These are phyloP conservation scores for Citrus trifoliata DNA, from an alignment of 345 rosid species.

Conservation along the genomic window DNA sequence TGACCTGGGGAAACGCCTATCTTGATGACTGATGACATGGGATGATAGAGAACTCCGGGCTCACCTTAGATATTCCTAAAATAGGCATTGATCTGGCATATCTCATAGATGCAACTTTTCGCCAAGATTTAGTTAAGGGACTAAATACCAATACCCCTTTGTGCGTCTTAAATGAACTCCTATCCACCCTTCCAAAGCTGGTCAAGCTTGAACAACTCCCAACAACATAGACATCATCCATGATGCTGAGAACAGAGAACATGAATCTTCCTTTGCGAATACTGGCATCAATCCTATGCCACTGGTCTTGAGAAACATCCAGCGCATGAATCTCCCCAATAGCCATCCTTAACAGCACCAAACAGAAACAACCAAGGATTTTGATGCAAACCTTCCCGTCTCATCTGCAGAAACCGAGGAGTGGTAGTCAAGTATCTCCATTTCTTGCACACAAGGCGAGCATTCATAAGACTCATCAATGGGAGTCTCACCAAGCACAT, in stretches of 20 bases:
- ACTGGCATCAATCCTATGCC: slow-evolving; percentile 75
- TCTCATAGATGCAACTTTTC: slow-evolving; percentile 75
- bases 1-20: slow-evolving; percentile 64
- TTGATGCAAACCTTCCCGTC: slow-evolving; percentile 63
- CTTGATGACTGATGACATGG: slow-evolving; percentile 65
- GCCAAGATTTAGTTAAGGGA: slow-evolving; percentile 81
- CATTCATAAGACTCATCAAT: slow-evolving; percentile 68
- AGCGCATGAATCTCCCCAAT: slow-evolving; percentile 76
- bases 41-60: slow-evolving; percentile 45
- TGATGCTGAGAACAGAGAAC: slow-evolving; percentile 75
- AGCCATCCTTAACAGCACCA: slow-evolving; percentile 73
- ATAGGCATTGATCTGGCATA: slow-evolving; percentile 82
- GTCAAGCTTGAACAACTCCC: slow-evolving; percentile 86
- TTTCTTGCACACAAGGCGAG: slow-evolving; percentile 93
- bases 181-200: slow-evolving; percentile 64
- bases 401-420: slow-evolving; percentile 65
- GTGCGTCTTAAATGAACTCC: slow-evolving; percentile 81
- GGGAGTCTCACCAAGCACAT: slow-evolving; percentile 94
- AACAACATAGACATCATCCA: slow-evolving; percentile 72
- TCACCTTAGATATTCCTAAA: slow-evolving; percentile 68
- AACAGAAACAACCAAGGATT: slow-evolving; percentile 93
- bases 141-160: slow-evolving; percentile 75
- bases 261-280: slow-evolving; percentile 73
- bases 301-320: slow-evolving; percentile 68
- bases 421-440: slow-evolving; percentile 79